Percentiles rank a stretch among this genome's conserved stretches.
These are phyloP conservation scores for Trichocomaceae sp. DNA, from an alignment of 2,329 filamentous ascomycete species.

Conservation along the genomic window DNA sequence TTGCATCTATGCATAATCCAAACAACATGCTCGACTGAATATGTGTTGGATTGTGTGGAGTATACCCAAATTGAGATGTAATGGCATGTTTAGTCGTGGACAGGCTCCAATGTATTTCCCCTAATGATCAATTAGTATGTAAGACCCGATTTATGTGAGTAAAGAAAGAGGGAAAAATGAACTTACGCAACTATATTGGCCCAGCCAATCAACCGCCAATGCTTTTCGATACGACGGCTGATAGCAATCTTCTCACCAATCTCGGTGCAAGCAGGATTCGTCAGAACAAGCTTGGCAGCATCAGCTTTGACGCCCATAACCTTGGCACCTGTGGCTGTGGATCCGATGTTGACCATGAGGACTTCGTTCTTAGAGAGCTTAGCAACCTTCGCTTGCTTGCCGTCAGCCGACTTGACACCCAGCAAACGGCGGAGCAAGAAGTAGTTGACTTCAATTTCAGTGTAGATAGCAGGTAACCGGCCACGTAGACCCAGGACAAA, in stretches of 20 bases:
- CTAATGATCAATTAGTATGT: slow-evolving; percentile 21
- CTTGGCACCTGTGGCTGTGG: slow-evolving; percentile 94
- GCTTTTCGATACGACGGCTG: slow-evolving; percentile 95
- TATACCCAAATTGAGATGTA: not conserved
- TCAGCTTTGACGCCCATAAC: slow-evolving; percentile 95
- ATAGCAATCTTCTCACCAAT: slow-evolving; percentile 97
- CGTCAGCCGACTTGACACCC: slow-evolving; percentile 94
- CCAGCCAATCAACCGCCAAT: slow-evolving; percentile 94
- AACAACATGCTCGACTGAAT: not conserved
- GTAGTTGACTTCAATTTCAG: slow-evolving; percentile 98
- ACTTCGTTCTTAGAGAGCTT: slow-evolving; percentile 98
- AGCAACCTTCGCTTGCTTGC: slow-evolving; percentile 98
- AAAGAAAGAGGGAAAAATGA: not conserved
- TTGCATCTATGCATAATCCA: not conserved
- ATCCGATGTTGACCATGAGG: slow-evolving; percentile 99
- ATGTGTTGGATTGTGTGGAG: not conserved
- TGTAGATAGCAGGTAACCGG: slow-evolving; percentile 91
- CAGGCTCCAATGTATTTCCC: slow-evolving; percentile 44
- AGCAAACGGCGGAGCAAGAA: slow-evolving; percentile 90
- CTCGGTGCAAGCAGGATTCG: slow-evolving; percentile 90
- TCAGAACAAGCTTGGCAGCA: slow-evolving; percentile 89
- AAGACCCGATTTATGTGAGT: not conserved
- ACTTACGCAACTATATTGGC: slow-evolving; percentile 63
- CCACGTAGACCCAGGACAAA: slow-evolving; percentile 95
- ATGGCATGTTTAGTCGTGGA: slow-evolving; percentile 30